Evolutionary conservation across 176 grass and related monocot genomes (phyloP).

Genomic region (Avena sativa): DNA sequence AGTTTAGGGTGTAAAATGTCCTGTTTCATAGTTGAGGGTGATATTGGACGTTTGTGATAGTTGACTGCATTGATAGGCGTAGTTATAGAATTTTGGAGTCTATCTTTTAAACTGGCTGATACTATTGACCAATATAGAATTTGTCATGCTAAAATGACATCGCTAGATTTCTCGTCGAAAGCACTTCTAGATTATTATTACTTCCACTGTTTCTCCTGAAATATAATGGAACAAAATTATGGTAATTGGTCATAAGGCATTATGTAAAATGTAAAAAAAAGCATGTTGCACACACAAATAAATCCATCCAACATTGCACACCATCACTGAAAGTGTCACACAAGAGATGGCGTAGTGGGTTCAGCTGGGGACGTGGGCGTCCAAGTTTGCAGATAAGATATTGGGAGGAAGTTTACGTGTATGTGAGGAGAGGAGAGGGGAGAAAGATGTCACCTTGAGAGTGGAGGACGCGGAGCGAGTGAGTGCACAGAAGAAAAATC

Average conservation of each 20-base stretch:
- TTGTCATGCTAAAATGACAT: neutral
- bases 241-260: conserved; percentile 13
- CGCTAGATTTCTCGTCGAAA: neutral
- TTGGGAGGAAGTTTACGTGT: neutral
- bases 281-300: conserved; percentile 11
- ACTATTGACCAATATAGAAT: conserved; percentile 1
- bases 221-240: conserved; percentile 3
- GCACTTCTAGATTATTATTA: neutral
- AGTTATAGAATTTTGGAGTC: neutral
- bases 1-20: conserved; percentile 16
- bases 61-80: conserved; percentile 14
- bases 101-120: neutral
- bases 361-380: neutral
- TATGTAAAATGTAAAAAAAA: neutral
- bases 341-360: neutral
- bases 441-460: conserved; percentile 13
- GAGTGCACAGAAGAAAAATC: conserved; percentile 8
- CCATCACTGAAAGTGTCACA: neutral
- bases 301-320: neutral
- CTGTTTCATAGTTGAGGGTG: conserved; percentile 17
- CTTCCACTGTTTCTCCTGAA: neutral
- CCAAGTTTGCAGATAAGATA: conserved; percentile 15
- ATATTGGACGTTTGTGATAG: neutral
- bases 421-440: neutral
- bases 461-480: neutral